Conservation (phyloP, 2,329 filamentous ascomycete species). For the Talaromyces sp. region DNA sequence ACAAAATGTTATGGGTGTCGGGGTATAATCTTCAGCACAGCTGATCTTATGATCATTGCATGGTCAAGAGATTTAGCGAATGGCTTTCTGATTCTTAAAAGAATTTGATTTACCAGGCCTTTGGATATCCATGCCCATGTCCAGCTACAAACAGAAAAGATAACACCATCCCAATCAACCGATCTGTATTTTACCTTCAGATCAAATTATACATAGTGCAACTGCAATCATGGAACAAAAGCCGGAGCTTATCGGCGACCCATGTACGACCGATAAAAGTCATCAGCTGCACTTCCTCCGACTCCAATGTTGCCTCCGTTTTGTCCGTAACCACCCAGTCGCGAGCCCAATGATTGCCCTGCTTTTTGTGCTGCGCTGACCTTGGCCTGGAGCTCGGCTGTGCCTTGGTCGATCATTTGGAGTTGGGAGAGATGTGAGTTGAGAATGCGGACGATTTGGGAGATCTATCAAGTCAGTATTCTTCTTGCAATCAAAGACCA, state of each 20-base stretch:
- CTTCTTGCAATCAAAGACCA: neutral
- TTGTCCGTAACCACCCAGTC: conserved; percentile 36
- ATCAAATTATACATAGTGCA: neutral
- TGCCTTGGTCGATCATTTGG: conserved; percentile 88
- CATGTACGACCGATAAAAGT: conserved; percentile 87
- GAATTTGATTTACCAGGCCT: neutral
- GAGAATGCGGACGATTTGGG: conserved; percentile 91
- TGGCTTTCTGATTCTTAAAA: neutral
- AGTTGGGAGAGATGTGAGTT: conserved; percentile 90
- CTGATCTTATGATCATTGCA: neutral
- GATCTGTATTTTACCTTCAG: neutral
- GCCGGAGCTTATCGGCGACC: conserved; percentile 47
- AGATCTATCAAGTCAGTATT: conserved; percentile 57
- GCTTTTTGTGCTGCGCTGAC: conserved; percentile 79
- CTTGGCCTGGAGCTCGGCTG: conserved; percentile 75
- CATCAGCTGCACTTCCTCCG: conserved; percentile 68
- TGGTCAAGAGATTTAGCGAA: neutral
- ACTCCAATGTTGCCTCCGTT: conserved; percentile 40
- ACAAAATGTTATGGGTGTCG: neutral
- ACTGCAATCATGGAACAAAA: neutral
- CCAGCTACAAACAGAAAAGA: neutral
- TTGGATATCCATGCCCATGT: neutral
- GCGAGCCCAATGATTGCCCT: conserved; percentile 54
- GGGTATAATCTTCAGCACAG: neutral
- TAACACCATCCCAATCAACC: neutral